phyloP scores from a whole-genome alignment of 2,329 filamentous ascomycete species.

The Aureobasidium sp. region DNA sequence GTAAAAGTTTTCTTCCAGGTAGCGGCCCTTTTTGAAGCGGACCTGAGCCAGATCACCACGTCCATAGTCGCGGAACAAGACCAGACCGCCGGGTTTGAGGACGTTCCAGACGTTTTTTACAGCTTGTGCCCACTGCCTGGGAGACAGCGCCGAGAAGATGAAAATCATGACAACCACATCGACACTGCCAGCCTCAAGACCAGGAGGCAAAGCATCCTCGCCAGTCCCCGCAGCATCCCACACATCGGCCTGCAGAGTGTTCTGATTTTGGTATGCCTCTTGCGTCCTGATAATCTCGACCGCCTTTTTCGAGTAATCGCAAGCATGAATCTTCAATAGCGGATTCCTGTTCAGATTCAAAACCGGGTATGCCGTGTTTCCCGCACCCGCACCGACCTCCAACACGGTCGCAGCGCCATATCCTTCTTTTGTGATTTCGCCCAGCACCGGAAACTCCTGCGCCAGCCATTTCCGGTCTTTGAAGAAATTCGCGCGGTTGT shows the following conservation, averaged over 20 bases:
- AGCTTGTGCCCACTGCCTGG: slow-evolving; percentile 74
- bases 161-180: slow-evolving; percentile 94
- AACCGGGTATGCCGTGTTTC: slow-evolving; percentile 93
- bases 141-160: slow-evolving; percentile 88
- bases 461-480: slow-evolving; percentile 96
- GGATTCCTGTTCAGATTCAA: slow-evolving; percentile 77
- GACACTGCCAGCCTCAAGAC: slow-evolving; percentile 68
- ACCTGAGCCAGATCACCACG: slow-evolving; percentile 94
- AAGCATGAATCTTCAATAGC: slow-evolving; percentile 77
- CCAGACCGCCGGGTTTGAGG: slow-evolving; percentile 85
- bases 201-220: slow-evolving; percentile 58
- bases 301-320: slow-evolving; percentile 92
- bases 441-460: slow-evolving; percentile 90
- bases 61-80: slow-evolving; percentile 95
- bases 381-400: slow-evolving; percentile 90
- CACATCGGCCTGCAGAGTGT: slow-evolving; percentile 75
- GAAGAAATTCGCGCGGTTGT: slow-evolving; percentile 96
- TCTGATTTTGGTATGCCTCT: slow-evolving; percentile 60
- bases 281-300: slow-evolving; percentile 85
- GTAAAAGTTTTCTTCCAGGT: slow-evolving; percentile 95
- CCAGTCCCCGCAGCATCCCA: slow-evolving; percentile 73
- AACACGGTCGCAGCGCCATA: slow-evolving; percentile 66
- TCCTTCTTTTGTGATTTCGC: slow-evolving; percentile 62
- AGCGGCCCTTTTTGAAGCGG: slow-evolving; percentile 90
- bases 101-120: slow-evolving; percentile 74